Evolutionary conservation across 2,329 filamentous ascomycete genomes (phyloP).

Genomic region (Microdochium bolleyi): DNA sequence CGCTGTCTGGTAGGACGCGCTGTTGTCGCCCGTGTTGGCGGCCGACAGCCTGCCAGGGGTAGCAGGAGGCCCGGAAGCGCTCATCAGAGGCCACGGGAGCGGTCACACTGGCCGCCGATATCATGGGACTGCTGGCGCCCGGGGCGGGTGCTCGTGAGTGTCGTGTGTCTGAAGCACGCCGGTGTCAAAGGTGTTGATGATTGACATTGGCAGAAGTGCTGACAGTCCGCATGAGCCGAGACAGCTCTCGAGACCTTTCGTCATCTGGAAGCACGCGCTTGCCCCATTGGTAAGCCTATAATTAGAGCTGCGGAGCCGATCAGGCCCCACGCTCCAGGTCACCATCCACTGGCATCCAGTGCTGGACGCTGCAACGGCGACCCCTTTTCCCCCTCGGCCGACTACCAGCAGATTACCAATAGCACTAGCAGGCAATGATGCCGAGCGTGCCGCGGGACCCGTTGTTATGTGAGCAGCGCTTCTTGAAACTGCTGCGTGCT

Average conservation of each 20-base stretch:
- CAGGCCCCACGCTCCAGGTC: neutral
- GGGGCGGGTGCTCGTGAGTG: neutral
- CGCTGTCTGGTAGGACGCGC: constrained; percentile 25
- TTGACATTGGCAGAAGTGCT: neutral
- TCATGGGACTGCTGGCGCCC: neutral
- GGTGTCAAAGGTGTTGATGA: neutral
- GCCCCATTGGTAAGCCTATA: neutral
- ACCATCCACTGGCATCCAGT: too few relatives aligned
- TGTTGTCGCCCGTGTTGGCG: constrained; percentile 21
- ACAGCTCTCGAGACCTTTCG: neutral
- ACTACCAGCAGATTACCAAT: too few relatives aligned
- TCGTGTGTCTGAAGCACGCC: neutral
- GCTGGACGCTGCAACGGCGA: too few relatives aligned
- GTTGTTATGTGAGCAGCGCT: too few relatives aligned
- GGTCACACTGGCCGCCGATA: neutral
- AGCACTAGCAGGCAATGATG: too few relatives aligned
- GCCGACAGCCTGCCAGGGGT: constrained; percentile 15
- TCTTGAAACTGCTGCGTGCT: too few relatives aligned
- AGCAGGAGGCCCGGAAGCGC: neutral
- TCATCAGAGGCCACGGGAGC: neutral
- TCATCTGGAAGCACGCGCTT: neutral
- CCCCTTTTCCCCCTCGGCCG: too few relatives aligned
- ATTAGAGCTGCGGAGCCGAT: neutral
- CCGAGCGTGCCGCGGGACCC: too few relatives aligned
- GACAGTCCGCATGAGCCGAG: neutral